Evolutionary conservation across 179 eudicot species (phyloP), one percentile per base, ranked within the genome.

Genomic region (Pouteria campechiana): DNA sequence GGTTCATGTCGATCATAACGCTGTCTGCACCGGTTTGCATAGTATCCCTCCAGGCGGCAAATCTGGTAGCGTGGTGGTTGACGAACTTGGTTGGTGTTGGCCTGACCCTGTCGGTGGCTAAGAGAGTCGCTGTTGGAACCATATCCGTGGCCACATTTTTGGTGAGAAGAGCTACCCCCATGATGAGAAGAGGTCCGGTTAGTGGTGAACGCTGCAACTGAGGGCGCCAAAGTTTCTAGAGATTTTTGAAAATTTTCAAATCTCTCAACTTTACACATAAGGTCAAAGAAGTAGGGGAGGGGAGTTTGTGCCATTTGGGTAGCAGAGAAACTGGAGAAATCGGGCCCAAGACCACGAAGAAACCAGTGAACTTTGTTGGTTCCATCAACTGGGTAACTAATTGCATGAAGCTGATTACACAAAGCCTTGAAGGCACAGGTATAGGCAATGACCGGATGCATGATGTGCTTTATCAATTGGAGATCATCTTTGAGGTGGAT

Each of bases 281-380:
- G 22, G 19, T 10, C 37, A 3, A 10, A 20, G n/a, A 46, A 46
- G 5, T 22, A 10, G 3, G 48, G 48, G 1, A 25, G 18, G 9
- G 48, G 33, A 11, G 4, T 27, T 9, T 4, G 6, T 4, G 33
- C 14, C 20, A 12, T n/a, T 14, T 25, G 17, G 9, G 48, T 3
- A 1, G 48, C 18, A 8, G 33, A 44, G 16, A 44, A 44, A 2
- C 10, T 25, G 32, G 29, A 17, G n/a, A 25, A 44, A 0, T 17
- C 6, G 15, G 48, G 13, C 0, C 48, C 34, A 9, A 44, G 32
- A 15, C 32, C 48, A 10, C 48, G 22, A 1, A 46, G 25, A 11
- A 46, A 46, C 52, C 52, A 46, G 14, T 46, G 52, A 19, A 15
- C 8, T 17, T 31, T 46, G 25, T 47, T 25, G 6, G 25, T 1